Conservation (phyloP, 1,284 basidiomycete species). For the Sanghuangporus baumii region DNA sequence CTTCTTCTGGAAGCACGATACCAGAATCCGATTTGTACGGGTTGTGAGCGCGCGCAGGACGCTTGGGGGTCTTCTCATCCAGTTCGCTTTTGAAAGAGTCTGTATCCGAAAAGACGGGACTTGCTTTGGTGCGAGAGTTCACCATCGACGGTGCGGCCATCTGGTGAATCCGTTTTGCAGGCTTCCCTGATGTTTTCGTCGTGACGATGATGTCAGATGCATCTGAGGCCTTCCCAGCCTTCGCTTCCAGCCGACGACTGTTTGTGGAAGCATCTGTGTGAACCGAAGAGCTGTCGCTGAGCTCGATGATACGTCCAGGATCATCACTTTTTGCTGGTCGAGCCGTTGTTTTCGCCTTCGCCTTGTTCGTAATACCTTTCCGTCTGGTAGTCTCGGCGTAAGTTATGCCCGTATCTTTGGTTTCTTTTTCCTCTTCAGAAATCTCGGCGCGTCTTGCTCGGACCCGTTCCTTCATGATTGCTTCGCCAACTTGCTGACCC, state of each 20-base stretch:
- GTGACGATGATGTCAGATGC: neutral
- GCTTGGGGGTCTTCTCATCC: conserved; percentile 1
- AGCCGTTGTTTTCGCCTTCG: neutral
- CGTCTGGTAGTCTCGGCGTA: neutral
- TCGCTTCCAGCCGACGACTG: neutral
- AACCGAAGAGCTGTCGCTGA: neutral
- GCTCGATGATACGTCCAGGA: neutral
- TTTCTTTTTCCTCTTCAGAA: conserved; percentile 29
- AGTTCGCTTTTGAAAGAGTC: neutral
- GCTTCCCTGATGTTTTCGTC: neutral
- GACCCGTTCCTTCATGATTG: conserved; percentile 24
- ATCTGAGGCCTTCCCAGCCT: neutral
- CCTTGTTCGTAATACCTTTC: neutral
- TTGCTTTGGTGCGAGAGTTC: neutral
- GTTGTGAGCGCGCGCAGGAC: neutral
- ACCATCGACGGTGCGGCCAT: neutral
- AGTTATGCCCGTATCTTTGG: neutral
- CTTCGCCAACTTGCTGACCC: conserved; percentile 28
- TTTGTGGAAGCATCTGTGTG: neutral
- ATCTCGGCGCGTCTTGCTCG: conserved; percentile 51
- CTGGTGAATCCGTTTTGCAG: neutral
- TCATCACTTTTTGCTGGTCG: neutral
- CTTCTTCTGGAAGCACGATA: neutral
- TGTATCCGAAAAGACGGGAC: neutral
- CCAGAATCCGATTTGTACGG: neutral